phyloP scores from a whole-genome alignment of 768 basidiomycete species.

The Lanmaoa pseudosensibilis region DNA sequence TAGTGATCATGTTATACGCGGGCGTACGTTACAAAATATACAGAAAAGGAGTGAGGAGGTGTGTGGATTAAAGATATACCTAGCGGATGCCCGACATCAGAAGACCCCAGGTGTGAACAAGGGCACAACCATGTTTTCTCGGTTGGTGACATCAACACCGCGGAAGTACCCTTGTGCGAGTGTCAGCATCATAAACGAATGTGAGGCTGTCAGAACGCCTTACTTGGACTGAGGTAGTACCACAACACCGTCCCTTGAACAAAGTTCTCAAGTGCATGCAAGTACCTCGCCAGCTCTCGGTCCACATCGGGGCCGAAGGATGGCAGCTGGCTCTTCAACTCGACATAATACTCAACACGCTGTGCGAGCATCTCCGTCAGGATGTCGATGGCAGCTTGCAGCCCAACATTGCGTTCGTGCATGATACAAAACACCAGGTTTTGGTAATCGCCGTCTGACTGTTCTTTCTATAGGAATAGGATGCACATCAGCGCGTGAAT shows the following conservation, averaged over 20 bases:
- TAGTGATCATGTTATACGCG: conserved; percentile 17
- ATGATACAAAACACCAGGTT: conserved; percentile 42
- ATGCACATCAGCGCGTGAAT: conserved; percentile 10
- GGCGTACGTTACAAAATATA: conserved; percentile 26
- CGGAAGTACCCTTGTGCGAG: conserved; percentile 32
- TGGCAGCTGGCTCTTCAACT: conserved; percentile 34
- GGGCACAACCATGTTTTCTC: conserved; percentile 30
- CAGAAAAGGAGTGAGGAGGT: not conserved
- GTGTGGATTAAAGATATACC: not conserved
- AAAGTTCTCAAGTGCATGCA: conserved; percentile 38
- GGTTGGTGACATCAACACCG: conserved; percentile 33
- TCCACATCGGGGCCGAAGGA: conserved; percentile 38
- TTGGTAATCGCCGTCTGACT: conserved; percentile 41
- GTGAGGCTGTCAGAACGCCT: conserved; percentile 7
- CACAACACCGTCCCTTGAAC: conserved; percentile 40
- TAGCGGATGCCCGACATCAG: conserved; percentile 9
- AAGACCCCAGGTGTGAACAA: conserved; percentile 30
- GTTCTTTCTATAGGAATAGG: conserved; percentile 34
- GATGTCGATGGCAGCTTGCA: conserved; percentile 37
- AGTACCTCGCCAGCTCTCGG: conserved; percentile 34
- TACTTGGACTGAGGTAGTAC: conserved; percentile 42
- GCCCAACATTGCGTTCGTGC: conserved; percentile 34
- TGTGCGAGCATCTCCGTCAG: conserved; percentile 38
- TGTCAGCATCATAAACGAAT: conserved; percentile 13
- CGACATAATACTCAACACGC: conserved; percentile 35